A percentile compares a stretch with the other conserved stretches of the same genome.
Conservation (phyloP, 2,329 filamentous ascomycete species). For the Sphaerulina populicola region DNA sequence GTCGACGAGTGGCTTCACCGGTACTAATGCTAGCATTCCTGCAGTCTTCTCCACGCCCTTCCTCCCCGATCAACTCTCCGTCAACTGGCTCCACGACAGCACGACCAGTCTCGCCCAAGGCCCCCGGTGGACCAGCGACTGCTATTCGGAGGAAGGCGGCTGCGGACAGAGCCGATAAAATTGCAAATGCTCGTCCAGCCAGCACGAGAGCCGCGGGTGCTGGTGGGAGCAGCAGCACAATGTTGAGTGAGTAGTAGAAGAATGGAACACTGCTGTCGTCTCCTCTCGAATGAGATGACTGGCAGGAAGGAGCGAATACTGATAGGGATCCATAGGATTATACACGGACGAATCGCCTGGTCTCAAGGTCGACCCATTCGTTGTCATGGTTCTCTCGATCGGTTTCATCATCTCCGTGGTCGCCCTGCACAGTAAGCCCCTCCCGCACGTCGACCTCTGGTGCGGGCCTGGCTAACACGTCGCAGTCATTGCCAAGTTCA, state of each 20-base stretch:
- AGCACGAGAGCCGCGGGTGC: constrained; percentile 90
- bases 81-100: constrained; percentile 61
- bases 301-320: constrained; percentile 3
- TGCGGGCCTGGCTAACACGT: constrained; percentile 17
- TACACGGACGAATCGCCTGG: constrained; percentile 98
- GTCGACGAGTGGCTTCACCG: background rate
- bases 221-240: constrained; percentile 92
- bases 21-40: background rate
- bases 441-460: background rate
- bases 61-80: constrained; percentile 40
- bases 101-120: constrained; percentile 76
- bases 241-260: constrained; percentile 65
- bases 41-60: constrained; percentile 32
- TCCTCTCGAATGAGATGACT: background rate
- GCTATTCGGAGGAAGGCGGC: constrained; percentile 92
- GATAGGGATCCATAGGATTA: constrained; percentile 52
- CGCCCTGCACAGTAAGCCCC: constrained; percentile 76
- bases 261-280: background rate
- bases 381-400: constrained; percentile 89
- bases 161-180: constrained; percentile 93
- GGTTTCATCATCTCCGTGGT: constrained; percentile 99
- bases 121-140: constrained; percentile 88
- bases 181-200: constrained; percentile 84
- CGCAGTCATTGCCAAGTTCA: constrained; percentile 88
- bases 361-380: constrained; percentile 94